Conservation (phyloP, 1,284 basidiomycete species). For the Pseudozyma pruni region DNA sequence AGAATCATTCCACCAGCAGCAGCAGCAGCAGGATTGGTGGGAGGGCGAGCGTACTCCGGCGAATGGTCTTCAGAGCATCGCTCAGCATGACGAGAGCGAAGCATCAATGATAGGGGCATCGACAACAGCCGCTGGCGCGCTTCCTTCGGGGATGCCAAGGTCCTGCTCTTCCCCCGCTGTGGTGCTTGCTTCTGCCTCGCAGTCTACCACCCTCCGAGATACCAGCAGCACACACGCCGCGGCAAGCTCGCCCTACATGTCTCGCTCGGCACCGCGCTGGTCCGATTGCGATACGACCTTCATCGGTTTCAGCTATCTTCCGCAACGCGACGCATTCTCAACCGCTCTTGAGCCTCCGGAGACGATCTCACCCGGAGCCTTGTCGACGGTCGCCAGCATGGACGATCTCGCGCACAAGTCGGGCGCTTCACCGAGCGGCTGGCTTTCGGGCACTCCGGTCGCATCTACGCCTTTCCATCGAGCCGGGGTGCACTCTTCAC, state of each 20-base stretch:
- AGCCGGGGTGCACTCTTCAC: conserved; percentile 10
- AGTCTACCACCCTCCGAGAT: conserved; percentile 8
- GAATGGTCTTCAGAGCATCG: background rate
- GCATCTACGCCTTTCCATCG: conserved; percentile 51
- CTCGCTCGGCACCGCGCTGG: conserved; percentile 39
- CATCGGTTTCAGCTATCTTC: conserved; percentile 59
- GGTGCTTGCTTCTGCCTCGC: conserved; percentile 15
- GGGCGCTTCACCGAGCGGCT: conserved; percentile 11
- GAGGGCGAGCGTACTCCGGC: conserved; percentile 5
- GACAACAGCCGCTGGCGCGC: background rate
- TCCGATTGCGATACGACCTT: conserved; percentile 56
- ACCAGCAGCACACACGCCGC: conserved; percentile 3
- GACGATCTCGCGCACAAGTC: conserved; percentile 14
- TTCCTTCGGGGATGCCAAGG: conserved; percentile 16
- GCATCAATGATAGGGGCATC: conserved; percentile 1
- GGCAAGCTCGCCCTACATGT: conserved; percentile 15
- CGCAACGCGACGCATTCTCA: conserved; percentile 38
- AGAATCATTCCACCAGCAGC: conserved; percentile 19
- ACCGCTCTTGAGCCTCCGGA: background rate
- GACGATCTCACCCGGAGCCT: conserved; percentile 14
- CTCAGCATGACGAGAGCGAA: background rate
- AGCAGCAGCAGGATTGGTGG: conserved; percentile 24
- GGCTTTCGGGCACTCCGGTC: conserved; percentile 38
- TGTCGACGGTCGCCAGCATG: conserved; percentile 40
- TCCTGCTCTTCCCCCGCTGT: conserved; percentile 41